Base-by-base conservation (phyloP, 768 basidiomycete species). In the Hortiboletus campestris region DNA sequence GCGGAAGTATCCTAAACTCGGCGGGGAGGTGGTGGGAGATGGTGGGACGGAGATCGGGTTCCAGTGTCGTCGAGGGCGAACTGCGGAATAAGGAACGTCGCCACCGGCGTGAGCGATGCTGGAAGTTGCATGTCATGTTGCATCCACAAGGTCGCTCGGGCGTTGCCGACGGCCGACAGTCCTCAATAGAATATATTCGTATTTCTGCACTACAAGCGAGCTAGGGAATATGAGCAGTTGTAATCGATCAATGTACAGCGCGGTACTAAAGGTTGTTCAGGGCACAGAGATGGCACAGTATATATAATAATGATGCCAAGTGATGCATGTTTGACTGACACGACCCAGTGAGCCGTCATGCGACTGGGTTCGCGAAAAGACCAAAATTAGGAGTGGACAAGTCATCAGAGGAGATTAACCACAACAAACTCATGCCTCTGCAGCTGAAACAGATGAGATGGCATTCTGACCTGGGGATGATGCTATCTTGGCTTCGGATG, bases 381-480 rank as follows among this genome's bases (percentile, higher is more conserved):
- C 53, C 62, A 64, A 63, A 53, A 51, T 61, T 56, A 57, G 39
- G 47, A 59, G 20, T 29, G 43, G 42, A 20, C 32, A 59, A 55
- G 50, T 44, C 51, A 46, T 52, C 38, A 57, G 36, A 56, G 19
- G 42, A 29, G 36, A 53, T 51, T 25, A 58, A 57, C 48, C 50
- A 59, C 28, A 49, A 22, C 47, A 56, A 50, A 35, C 35, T 62
- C 62, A 63, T 58, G 75, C 76, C 45, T 78, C 78, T 28, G 62
- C 77, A 25, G 65, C 69, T 29, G 65, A 66, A 40, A 66, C 8
- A 43, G 74, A 67, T 19, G 73, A 71, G 42, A 63, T 61, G 13
- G 56, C 62, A 16, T 68, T 71, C 59, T 64, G 72, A 20, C 49
- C 55, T 46, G 62, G 68, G 31, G 62, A 70, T 39, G 56, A 55